Evolutionary conservation across 306 rosid species (phyloP).

Genomic region (Ochetophila trinervis): DNA sequence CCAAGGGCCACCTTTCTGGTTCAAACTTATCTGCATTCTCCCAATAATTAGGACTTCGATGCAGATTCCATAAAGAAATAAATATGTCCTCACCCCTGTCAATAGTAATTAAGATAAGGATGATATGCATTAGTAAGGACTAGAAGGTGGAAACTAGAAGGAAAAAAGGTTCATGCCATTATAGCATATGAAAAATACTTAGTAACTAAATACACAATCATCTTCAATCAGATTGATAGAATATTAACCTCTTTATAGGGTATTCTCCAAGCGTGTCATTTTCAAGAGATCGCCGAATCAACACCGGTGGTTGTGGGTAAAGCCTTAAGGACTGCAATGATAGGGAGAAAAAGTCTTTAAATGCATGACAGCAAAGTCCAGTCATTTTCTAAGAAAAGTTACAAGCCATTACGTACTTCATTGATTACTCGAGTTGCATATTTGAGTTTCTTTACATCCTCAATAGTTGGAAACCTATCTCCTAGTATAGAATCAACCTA

Average conservation of each 20-base stretch:
- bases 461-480: slow-evolving; percentile 81
- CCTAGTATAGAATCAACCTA: slow-evolving; percentile 87
- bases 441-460: slow-evolving; percentile 90
- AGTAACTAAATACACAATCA: background rate
- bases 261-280: slow-evolving; percentile 71
- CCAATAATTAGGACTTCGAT: slow-evolving; percentile 82
- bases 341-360: slow-evolving; percentile 18
- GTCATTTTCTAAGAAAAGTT: background rate
- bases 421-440: slow-evolving; percentile 94
- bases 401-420: slow-evolving; percentile 72
- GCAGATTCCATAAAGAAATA: slow-evolving; percentile 91
- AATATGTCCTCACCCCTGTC: slow-evolving; percentile 93
- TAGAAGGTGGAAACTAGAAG: background rate
- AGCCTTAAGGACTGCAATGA: slow-evolving; percentile 80
- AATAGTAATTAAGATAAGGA: background rate
- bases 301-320: slow-evolving; percentile 97
- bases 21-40: slow-evolving; percentile 76
- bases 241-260: slow-evolving; percentile 67
- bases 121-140: too few species aligned
- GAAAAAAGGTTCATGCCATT: background rate
- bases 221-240: background rate
- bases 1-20: slow-evolving; percentile 96
- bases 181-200: too few species aligned
- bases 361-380: background rate
- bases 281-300: slow-evolving; percentile 85